phyloP scores from a whole-genome alignment of 805 yeast genomes.

The Maudiozyma bulderi region DNA sequence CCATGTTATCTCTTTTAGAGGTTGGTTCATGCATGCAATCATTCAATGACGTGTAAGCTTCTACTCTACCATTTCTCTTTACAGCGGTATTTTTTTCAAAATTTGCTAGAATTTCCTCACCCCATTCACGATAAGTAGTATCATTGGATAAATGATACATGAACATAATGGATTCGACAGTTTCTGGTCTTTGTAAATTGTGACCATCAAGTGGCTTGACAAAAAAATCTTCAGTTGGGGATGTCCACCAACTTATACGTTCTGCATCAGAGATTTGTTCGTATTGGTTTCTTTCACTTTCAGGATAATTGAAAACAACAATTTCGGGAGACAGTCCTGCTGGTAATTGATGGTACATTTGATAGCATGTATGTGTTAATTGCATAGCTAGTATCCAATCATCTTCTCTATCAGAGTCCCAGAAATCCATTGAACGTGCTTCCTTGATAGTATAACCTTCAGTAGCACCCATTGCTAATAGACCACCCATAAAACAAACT shows the following conservation, averaged over 20 bases:
- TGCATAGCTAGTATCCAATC: constrained; percentile 68
- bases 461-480: constrained; percentile 83
- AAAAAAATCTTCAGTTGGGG: constrained; percentile 43
- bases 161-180: constrained; percentile 79
- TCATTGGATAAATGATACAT: constrained; percentile 74
- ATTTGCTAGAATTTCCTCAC: constrained; percentile 71
- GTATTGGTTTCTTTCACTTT: constrained; percentile 8
- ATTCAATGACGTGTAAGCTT: constrained; percentile 46
- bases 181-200: constrained; percentile 87
- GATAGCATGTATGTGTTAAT: constrained; percentile 70
- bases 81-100: constrained; percentile 54
- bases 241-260: constrained; percentile 22
- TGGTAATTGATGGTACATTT: constrained; percentile 63
- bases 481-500: constrained; percentile 86
- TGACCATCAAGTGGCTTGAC: constrained; percentile 69
- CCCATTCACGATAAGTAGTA: constrained; percentile 77
- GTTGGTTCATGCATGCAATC: constrained; percentile 57
- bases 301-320: constrained; percentile 62
- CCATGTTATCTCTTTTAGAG: constrained; percentile 58
- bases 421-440: constrained; percentile 45
- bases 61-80: constrained; percentile 27
- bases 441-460: constrained; percentile 48
- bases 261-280: not conserved
- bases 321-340: constrained; percentile 87
- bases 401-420: constrained; percentile 49